Conservation (phyloP, 768 basidiomycete genomes). For the Suillus placidus region DNA sequence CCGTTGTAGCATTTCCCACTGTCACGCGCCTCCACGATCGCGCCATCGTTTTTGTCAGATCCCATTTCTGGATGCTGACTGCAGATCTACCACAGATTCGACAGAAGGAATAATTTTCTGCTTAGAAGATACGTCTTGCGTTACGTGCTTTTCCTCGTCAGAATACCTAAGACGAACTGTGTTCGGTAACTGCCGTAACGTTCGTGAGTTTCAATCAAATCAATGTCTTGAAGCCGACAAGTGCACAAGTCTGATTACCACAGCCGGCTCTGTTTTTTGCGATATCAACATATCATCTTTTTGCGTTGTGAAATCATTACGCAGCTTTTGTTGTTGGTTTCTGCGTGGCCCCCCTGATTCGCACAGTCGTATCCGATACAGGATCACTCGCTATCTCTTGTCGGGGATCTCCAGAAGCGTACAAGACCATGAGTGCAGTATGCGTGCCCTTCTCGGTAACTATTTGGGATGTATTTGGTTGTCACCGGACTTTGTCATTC, state of each 20-base stretch:
- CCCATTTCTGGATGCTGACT: neutral
- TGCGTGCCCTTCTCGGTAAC: neutral
- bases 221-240: neutral
- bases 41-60: neutral
- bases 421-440: neutral
- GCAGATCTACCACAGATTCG: neutral
- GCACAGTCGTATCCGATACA: neutral
- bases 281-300: neutral
- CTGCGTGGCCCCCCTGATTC: neutral
- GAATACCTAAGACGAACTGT: neutral
- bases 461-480: neutral
- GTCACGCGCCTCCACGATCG: neutral
- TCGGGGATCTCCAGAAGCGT: neutral
- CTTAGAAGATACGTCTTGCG: conserved; percentile 2
- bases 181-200: neutral
- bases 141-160: conserved; percentile 9
- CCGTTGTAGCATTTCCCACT: neutral
- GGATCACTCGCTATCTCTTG: neutral
- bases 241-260: neutral
- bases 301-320: neutral
- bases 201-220: neutral
- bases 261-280: neutral
- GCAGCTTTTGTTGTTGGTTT: neutral
- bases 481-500: neutral
- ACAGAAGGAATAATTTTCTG: neutral